phyloP scores from a whole-genome alignment of 225 moss, liverwort and hornwort genomes.

The Neckera pumila region DNA sequence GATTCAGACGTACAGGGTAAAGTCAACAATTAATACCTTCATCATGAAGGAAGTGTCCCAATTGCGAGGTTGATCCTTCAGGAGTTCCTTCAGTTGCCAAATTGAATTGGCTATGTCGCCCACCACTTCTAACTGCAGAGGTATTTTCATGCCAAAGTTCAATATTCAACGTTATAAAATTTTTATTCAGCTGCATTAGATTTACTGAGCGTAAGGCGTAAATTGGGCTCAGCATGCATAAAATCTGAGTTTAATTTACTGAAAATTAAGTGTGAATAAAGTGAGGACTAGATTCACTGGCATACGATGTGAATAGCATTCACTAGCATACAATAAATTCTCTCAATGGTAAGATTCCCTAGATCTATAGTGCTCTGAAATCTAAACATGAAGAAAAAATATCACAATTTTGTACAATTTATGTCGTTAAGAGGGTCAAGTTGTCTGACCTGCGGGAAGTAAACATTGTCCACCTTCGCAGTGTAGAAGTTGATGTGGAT shows the following conservation, averaged over 20 bases:
- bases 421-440: neutral
- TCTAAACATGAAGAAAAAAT: neutral
- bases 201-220: neutral
- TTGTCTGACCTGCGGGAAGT: conserved; percentile 79
- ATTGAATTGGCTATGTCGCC: conserved; percentile 95
- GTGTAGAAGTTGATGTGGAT: conserved; percentile 91
- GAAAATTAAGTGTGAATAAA: neutral
- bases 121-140: conserved; percentile 74
- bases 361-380: neutral
- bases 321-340: neutral
- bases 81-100: conserved; percentile 69
- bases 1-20: neutral
- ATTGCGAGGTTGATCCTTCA: conserved; percentile 32
- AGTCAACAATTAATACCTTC: conserved; percentile 1
- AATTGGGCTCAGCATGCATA: neutral
- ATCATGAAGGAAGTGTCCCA: conserved; percentile 63
- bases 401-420: too few species aligned
- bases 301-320: neutral
- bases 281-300: neutral
- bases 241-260: neutral
- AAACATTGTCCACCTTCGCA: conserved; percentile 92
- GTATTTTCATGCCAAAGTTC: neutral
- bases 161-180: neutral
- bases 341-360: neutral
- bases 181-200: neutral